A percentile compares a stretch with the other conserved stretches of the same genome.
These are phyloP conservation scores for Tuber borchii DNA, from an alignment of 495 filamentous ascomycete genomes.

Conservation along the genomic window DNA sequence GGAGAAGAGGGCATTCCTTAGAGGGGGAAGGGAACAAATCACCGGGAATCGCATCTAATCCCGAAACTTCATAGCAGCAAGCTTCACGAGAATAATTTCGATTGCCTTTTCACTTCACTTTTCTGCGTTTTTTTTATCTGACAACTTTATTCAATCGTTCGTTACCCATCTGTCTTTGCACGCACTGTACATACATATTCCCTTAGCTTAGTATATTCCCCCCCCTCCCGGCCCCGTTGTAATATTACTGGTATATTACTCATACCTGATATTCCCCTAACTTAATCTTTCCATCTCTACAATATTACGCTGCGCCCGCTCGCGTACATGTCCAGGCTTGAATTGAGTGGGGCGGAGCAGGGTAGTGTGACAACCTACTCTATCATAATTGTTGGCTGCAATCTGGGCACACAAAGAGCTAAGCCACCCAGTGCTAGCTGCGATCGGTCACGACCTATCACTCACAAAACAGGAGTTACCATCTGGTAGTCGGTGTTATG, in stretches of 20 bases:
- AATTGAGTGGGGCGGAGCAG: not conserved
- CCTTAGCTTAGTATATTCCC: not conserved
- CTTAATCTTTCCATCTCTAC: not conserved
- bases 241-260: not conserved
- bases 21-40: not conserved
- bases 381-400: not conserved
- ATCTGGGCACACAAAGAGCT: not conserved
- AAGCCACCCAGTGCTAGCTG: not conserved
- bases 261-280: not conserved
- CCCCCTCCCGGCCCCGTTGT: not conserved
- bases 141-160: not conserved
- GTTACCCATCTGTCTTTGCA: not conserved
- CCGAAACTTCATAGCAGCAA: not conserved
- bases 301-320: not conserved
- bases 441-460: not conserved
- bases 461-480: not conserved
- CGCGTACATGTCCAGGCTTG: not conserved
- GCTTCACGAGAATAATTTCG: not conserved
- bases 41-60: not conserved
- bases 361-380: not conserved
- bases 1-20: not conserved
- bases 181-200: not conserved
- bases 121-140: not conserved
- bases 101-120: not conserved
- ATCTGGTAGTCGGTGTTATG: not conserved